Percentiles rank a stretch among this genome's conserved stretches.
Conservation (phyloP, 192 early-diverging fungal genomes). For the Tieghemiomyces parasiticus region DNA sequence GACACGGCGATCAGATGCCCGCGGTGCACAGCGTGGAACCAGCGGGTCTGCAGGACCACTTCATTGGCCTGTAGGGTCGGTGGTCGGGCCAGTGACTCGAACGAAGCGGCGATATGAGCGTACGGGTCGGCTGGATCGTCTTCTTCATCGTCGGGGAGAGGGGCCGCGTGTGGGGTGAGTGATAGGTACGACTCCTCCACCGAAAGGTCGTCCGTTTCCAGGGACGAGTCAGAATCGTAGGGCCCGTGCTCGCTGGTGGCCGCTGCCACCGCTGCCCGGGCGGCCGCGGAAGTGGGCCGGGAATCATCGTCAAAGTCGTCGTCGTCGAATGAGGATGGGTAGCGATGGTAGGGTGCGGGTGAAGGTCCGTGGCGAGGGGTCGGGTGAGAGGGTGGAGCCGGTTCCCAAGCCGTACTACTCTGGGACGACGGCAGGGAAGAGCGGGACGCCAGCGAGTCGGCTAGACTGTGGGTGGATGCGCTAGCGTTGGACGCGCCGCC, state of each 20-base stretch:
- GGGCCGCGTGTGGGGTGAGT: neutral
- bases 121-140: neutral
- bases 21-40: slow-evolving; percentile 34
- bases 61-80: neutral
- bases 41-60: slow-evolving; percentile 20
- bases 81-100: neutral
- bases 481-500: neutral
- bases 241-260: neutral
- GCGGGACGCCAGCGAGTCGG: neutral
- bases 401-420: neutral
- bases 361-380: neutral
- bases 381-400: neutral
- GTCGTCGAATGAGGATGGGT: neutral
- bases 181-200: neutral
- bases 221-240: neutral
- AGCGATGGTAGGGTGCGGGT: neutral
- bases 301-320: neutral
- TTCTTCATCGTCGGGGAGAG: neutral
- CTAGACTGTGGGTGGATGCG: neutral
- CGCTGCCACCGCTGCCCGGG: slow-evolving; percentile 3
- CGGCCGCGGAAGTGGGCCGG: slow-evolving; percentile 1
- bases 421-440: neutral
- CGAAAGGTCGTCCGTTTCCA: neutral
- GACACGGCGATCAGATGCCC: slow-evolving; percentile 31
- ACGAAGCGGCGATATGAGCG: slow-evolving; percentile 1